These are phyloP conservation scores for Aspergillus proliferans DNA, from an alignment of 2,329 filamentous ascomycete genomes.

Conservation along the genomic window DNA sequence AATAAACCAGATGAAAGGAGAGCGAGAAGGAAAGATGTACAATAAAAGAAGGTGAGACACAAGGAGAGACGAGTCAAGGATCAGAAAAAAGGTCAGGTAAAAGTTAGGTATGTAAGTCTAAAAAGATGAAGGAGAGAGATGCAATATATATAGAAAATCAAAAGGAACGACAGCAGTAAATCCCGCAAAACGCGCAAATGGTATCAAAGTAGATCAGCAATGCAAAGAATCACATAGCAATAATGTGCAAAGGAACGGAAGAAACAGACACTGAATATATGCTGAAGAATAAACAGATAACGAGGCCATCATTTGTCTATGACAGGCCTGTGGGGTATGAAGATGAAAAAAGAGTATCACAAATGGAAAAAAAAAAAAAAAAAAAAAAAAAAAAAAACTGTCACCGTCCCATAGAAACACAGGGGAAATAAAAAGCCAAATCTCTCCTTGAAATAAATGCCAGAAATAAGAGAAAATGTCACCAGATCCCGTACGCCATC, in stretches of 20 bases:
- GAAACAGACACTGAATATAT: slow-evolving; percentile 17
- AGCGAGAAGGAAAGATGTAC: slow-evolving; percentile 9
- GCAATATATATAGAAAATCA: slow-evolving; percentile 14
- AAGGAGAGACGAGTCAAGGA: not conserved
- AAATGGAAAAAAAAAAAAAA: slow-evolving; percentile 9
- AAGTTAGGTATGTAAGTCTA: too few species aligned
- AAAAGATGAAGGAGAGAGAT: slow-evolving; percentile 10
- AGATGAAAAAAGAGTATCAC: slow-evolving; percentile 20
- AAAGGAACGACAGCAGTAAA: slow-evolving; percentile 17
- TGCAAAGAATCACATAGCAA: slow-evolving; percentile 14
- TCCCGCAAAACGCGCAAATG: slow-evolving; percentile 28
- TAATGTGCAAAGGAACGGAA: slow-evolving; percentile 16
- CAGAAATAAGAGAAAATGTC: slow-evolving; percentile 15
- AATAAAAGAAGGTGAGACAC: slow-evolving; percentile 13
- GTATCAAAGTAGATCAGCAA: slow-evolving; percentile 18
- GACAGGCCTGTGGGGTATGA: slow-evolving; percentile 34
- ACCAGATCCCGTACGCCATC: slow-evolving; percentile 27
- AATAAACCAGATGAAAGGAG: not conserved
- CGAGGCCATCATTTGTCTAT: slow-evolving; percentile 33
- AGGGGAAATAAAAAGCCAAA: slow-evolving; percentile 10
- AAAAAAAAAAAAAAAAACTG: slow-evolving; percentile 11
- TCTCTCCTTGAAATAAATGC: slow-evolving; percentile 6
- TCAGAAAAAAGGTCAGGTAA: not conserved
- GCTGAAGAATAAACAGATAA: slow-evolving; percentile 20
- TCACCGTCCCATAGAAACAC: slow-evolving; percentile 1